These are phyloP conservation scores for Staphylotrichum longicolle DNA, from an alignment of 495 filamentous ascomycete species.

Conservation along the genomic window DNA sequence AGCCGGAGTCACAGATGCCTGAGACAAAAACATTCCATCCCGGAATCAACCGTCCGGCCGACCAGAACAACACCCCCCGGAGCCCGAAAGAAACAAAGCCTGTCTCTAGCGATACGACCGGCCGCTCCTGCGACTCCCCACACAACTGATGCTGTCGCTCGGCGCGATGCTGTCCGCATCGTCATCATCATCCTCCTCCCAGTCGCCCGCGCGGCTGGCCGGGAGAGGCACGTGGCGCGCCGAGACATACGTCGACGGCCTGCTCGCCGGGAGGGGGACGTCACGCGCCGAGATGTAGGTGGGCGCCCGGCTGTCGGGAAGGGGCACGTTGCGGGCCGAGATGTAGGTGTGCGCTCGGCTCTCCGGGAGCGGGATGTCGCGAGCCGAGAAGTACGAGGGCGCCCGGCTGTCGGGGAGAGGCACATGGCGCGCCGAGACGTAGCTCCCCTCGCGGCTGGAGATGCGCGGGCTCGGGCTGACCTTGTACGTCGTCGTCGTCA, in stretches of 20 bases:
- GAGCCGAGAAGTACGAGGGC: constrained; percentile 14
- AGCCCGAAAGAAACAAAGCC: not conserved
- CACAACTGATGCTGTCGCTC: constrained; percentile 66
- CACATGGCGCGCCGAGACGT: constrained; percentile 8
- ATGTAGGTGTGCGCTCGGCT: constrained; percentile 26
- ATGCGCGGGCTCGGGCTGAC: constrained; percentile 15
- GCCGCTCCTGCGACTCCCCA: constrained; percentile 47
- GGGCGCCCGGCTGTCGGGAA: constrained; percentile 37
- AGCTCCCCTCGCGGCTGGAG: constrained; percentile 29
- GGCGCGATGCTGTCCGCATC: constrained; percentile 53
- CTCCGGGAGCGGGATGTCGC: constrained; percentile 24
- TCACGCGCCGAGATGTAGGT: constrained; percentile 18
- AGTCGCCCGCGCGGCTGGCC: constrained; percentile 40
- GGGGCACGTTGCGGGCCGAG: constrained; percentile 24
- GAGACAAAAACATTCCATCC: not conserved
- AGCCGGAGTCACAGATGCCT: not conserved
- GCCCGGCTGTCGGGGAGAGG: constrained; percentile 5
- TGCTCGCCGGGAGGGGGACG: not conserved
- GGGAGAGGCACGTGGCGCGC: constrained; percentile 49
- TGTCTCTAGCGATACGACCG: not conserved
- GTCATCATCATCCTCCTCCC: constrained; percentile 26
- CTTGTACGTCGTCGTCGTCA: constrained; percentile 34
- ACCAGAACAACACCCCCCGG: not conserved
- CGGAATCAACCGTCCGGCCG: not conserved
- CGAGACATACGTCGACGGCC: constrained; percentile 22